Evolutionary conservation across 2,329 filamentous ascomycete genomes (phyloP).

Genomic region (Arthrobotrys musiformis): DNA sequence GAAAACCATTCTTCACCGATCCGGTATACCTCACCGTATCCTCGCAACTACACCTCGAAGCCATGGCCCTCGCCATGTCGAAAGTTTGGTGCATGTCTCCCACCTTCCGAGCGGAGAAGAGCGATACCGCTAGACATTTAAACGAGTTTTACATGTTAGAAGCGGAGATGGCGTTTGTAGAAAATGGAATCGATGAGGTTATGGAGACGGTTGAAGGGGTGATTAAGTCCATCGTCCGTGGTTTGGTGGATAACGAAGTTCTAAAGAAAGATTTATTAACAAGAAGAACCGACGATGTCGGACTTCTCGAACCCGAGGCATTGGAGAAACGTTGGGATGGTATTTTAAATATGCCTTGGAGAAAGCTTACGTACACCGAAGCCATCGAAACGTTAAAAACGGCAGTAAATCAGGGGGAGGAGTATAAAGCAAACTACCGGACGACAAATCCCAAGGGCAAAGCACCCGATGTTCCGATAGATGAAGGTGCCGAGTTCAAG

Average conservation of each 20-base stretch:
- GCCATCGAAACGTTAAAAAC: conserved; percentile 76
- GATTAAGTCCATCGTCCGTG: conserved; percentile 70
- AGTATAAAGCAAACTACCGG: background rate
- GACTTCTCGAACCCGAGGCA: conserved; percentile 60
- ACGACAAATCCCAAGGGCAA: background rate
- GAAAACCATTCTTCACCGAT: conserved; percentile 76
- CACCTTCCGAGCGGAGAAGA: conserved; percentile 91
- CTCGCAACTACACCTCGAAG: conserved; percentile 91
- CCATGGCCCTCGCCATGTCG: conserved; percentile 84
- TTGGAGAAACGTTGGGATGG: conserved; percentile 78
- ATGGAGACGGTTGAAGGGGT: conserved; percentile 85
- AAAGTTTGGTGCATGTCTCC: conserved; percentile 95
- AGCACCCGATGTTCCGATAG: conserved; percentile 56
- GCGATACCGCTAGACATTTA: conserved; percentile 90
- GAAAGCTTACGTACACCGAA: conserved; percentile 82
- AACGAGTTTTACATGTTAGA: conserved; percentile 99
- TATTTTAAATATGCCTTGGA: conserved; percentile 73
- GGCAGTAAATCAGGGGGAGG: conserved; percentile 66
- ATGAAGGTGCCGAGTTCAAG: conserved; percentile 67
- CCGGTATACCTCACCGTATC: conserved; percentile 98
- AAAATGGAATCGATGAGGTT: conserved; percentile 72
- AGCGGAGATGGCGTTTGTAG: conserved; percentile 83
- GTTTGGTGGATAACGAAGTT: conserved; percentile 60
- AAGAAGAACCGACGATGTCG: conserved; percentile 66
- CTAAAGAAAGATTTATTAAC: conserved; percentile 62